phyloP scores from a whole-genome alignment of 2,329 filamentous ascomycete species.

The Fusarium musae region DNA sequence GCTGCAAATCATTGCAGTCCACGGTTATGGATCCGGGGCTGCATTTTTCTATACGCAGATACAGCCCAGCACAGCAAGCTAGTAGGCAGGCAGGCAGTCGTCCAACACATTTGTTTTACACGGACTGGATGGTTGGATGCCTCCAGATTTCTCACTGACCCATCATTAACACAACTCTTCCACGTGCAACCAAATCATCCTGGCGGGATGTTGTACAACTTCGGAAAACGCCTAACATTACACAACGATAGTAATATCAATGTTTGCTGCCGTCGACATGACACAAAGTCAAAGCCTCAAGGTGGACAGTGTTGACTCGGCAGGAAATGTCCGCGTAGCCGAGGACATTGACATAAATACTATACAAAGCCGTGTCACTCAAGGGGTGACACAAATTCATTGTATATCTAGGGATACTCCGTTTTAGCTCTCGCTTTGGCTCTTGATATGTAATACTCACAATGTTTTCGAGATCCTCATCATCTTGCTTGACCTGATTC shows the following conservation, averaged over 20 bases:
- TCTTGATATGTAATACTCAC: background rate
- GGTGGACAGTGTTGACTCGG: background rate
- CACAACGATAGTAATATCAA: background rate
- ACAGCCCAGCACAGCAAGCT: constrained; percentile 9
- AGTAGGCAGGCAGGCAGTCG: background rate
- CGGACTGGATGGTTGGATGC: background rate
- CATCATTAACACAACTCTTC: background rate
- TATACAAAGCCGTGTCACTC: background rate
- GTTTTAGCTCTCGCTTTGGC: background rate
- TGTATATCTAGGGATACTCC: background rate
- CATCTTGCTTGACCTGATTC: background rate
- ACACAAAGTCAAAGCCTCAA: background rate
- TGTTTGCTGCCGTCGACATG: background rate
- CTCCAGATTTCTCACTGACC: background rate
- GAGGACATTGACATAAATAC: background rate
- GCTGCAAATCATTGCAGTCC: constrained; percentile 37
- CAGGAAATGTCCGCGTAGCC: background rate
- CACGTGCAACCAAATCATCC: background rate
- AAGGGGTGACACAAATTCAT: background rate
- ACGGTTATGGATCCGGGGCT: constrained; percentile 28
- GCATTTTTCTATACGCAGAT: background rate
- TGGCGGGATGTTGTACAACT: background rate
- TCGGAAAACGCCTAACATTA: background rate
- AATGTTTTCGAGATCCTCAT: background rate
- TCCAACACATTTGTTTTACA: constrained; percentile 3